Evolutionary conservation across 139 green algal species (phyloP).

Genomic region (Auxenochlorella protothecoides): DNA sequence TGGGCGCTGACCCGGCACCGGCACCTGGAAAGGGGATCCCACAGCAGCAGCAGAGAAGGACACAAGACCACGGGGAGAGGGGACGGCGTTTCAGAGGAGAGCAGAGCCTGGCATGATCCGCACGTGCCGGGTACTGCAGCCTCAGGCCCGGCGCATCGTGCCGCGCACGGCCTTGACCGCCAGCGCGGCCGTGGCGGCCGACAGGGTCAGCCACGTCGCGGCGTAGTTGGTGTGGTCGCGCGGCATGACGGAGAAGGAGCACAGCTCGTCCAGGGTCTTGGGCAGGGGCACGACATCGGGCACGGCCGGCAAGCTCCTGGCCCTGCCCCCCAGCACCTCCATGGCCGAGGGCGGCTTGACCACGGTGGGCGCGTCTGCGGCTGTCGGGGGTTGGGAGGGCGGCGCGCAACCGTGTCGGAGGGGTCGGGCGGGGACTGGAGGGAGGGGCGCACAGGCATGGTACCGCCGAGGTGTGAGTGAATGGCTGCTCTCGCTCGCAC

Average conservation of each 20-base stretch:
- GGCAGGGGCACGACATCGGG: conserved; percentile 25
- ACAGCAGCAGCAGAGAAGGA: no score
- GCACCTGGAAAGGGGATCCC: no score
- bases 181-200: conserved; percentile 18
- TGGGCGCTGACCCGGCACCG: no score
- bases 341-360: conserved; percentile 14
- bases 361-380: conserved; percentile 5
- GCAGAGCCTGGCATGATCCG: no score
- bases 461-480: neutral
- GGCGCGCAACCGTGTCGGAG: neutral
- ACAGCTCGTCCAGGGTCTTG: conserved; percentile 41
- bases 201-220: conserved; percentile 42
- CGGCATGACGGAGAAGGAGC: conserved; percentile 38
- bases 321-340: conserved; percentile 20
- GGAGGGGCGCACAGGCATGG: neutral
- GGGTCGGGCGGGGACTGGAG: neutral
- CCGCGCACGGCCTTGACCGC: conserved; percentile 21
- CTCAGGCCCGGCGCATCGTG: neutral
- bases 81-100: no score
- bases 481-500: neutral
- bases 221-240: conserved; percentile 63
- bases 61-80: no score
- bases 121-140: no score
- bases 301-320: neutral
- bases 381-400: neutral